Percentiles rank a stretch among this genome's conserved stretches.
Evolutionary conservation across 768 basidiomycete species (phyloP).

Genomic region (Mycena maculata): DNA sequence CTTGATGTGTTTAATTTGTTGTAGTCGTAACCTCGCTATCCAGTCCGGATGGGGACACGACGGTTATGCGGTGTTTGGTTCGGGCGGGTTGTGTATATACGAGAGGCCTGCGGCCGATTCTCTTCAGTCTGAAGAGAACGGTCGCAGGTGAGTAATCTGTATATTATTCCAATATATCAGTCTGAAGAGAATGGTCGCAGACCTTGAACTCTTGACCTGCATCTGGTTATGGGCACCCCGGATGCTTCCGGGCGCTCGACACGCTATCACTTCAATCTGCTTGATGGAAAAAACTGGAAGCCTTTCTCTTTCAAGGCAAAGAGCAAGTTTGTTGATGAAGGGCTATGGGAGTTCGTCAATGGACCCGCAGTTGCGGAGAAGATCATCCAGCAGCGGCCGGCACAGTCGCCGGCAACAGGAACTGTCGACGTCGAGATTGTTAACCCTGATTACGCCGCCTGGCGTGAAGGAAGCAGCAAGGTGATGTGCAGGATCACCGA

Average conservation of each 20-base stretch:
- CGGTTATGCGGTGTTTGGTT: not conserved
- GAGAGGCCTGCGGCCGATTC: not conserved
- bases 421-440: not conserved
- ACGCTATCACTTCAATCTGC: not conserved
- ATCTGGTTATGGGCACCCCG: slow-evolving; percentile 1
- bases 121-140: too few species aligned
- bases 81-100: not conserved
- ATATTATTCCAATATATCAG: too few species aligned
- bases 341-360: not conserved
- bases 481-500: slow-evolving; percentile 1
- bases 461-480: not conserved
- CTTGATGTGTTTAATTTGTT: too few species aligned
- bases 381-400: not conserved
- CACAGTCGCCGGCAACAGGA: not conserved
- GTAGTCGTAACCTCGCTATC: not conserved
- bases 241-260: not conserved
- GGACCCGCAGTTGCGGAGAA: not conserved
- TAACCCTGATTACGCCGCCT: slow-evolving; percentile 1
- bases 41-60: not conserved
- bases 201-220: slow-evolving; percentile 6
- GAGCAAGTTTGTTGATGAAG: slow-evolving; percentile 5
- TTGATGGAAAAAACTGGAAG: not conserved
- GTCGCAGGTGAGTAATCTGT: too few species aligned
- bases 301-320: not conserved
- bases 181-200: slow-evolving; percentile 2